Evolutionary conservation across 208 protist species (phyloP).

Genomic region (Trypanosoma brucei): DNA sequence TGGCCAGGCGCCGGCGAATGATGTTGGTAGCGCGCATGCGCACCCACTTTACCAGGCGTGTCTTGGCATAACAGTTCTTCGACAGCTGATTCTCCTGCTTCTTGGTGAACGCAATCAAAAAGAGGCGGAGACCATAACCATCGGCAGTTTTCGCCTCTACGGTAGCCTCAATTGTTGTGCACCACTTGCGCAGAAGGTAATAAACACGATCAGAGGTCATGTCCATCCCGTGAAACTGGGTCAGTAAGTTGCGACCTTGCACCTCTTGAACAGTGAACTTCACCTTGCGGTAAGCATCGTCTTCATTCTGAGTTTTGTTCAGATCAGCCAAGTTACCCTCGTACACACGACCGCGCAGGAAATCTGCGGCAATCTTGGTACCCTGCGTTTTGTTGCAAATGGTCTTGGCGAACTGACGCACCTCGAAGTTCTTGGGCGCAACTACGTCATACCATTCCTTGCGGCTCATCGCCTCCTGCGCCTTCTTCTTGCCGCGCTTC

Average conservation of each 20-base stretch:
- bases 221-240: slow-evolving; percentile 98
- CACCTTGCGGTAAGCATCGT: slow-evolving; percentile 95
- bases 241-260: slow-evolving; percentile 94
- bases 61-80: slow-evolving; percentile 98
- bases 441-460: slow-evolving; percentile 99
- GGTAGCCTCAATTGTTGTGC: slow-evolving; percentile 95
- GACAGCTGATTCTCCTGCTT: slow-evolving; percentile 88
- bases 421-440: slow-evolving; percentile 95
- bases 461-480: slow-evolving; percentile 95
- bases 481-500: slow-evolving; percentile 94
- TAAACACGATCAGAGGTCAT: slow-evolving; percentile 98
- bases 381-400: slow-evolving; percentile 97
- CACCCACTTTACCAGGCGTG: slow-evolving; percentile 92
- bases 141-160: slow-evolving; percentile 97
- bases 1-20: slow-evolving; percentile 85
- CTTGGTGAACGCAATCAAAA: slow-evolving; percentile 98
- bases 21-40: slow-evolving; percentile 95
- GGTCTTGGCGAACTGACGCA: slow-evolving; percentile 95
- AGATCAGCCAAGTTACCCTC: slow-evolving; percentile 97
- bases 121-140: slow-evolving; percentile 96
- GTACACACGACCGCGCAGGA: slow-evolving; percentile 96
- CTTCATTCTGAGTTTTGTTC: slow-evolving; percentile 77
- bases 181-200: slow-evolving; percentile 98
- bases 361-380: slow-evolving; percentile 93
- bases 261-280: slow-evolving; percentile 96